These are phyloP conservation scores for Trichoderma koningiopsis DNA, from an alignment of 2,329 filamentous ascomycete genomes.

Conservation along the genomic window DNA sequence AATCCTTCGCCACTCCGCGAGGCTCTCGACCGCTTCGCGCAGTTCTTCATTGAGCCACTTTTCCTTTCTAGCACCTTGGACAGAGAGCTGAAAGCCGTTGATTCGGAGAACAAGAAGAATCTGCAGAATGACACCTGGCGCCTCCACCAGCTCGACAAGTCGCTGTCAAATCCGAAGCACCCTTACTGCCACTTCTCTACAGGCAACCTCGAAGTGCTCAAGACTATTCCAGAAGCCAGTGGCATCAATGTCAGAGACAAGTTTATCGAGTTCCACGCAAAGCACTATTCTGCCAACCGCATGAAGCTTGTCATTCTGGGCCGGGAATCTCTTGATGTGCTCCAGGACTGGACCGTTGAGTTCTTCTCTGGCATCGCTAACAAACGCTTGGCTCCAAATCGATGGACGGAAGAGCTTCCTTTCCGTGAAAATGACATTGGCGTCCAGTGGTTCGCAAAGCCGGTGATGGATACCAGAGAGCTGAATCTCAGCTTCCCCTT, in stretches of 20 bases:
- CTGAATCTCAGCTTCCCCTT: slow-evolving; percentile 83
- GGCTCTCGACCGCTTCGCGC: slow-evolving; percentile 85
- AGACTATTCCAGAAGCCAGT: slow-evolving; percentile 75
- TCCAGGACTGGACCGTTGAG: slow-evolving; percentile 82
- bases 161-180: slow-evolving; percentile 82
- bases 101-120: slow-evolving; percentile 98
- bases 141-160: slow-evolving; percentile 83
- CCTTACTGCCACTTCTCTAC: slow-evolving; percentile 92
- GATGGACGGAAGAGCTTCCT: slow-evolving; percentile 56
- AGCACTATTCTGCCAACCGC: slow-evolving; percentile 87
- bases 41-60: slow-evolving; percentile 88
- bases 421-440: slow-evolving; percentile 53
- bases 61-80: slow-evolving; percentile 85
- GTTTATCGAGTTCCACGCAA: slow-evolving; percentile 89
- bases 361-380: slow-evolving; percentile 81
- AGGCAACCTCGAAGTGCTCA: slow-evolving; percentile 82
- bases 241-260: slow-evolving; percentile 85
- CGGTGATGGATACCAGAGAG: slow-evolving; percentile 83
- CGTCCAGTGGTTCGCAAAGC: slow-evolving; percentile 82
- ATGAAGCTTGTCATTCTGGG: slow-evolving; percentile 92
- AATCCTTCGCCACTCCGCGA: slow-evolving; percentile 70
- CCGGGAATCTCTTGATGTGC: slow-evolving; percentile 75
- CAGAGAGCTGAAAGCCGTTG: slow-evolving; percentile 82
- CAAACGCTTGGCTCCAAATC: slow-evolving; percentile 69
- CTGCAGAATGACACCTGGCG: slow-evolving; percentile 89